Percentiles rank a stretch among this genome's conserved stretches.
Conservation (phyloP, 352 stramenopile genomes). For the Pythium insidiosum region DNA sequence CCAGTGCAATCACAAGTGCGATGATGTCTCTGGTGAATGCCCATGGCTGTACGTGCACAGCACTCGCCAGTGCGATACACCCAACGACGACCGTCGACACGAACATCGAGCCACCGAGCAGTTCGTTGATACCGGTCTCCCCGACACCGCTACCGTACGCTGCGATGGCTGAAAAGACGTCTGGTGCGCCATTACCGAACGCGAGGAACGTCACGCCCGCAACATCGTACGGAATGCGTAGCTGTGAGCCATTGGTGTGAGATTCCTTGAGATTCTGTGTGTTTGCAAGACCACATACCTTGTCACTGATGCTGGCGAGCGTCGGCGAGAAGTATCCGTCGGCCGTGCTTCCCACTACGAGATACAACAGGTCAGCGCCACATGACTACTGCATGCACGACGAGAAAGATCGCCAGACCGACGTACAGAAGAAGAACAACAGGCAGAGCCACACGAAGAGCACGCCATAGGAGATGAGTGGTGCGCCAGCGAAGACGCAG, state of each 20-base stretch:
- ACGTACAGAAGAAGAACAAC: slow-evolving; percentile 82
- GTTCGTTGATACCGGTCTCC: slow-evolving; percentile 85
- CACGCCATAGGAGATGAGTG: slow-evolving; percentile 38
- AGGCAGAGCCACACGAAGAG: slow-evolving; percentile 59
- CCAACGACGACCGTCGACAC: slow-evolving; percentile 92
- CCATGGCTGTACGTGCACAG: slow-evolving; percentile 52
- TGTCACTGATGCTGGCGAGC: slow-evolving; percentile 93
- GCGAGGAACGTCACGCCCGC: slow-evolving; percentile 96
- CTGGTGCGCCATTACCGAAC: slow-evolving; percentile 96
- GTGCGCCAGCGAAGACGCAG: slow-evolving; percentile 34
- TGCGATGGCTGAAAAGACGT: slow-evolving; percentile 92
- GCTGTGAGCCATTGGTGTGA: slow-evolving; percentile 25
- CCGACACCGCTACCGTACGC: slow-evolving; percentile 70
- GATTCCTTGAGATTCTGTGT: too few relatives aligned
- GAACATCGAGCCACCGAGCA: slow-evolving; percentile 95
- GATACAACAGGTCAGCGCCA: too few relatives aligned
- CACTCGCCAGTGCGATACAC: slow-evolving; percentile 67
- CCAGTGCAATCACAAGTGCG: slow-evolving; percentile 35
- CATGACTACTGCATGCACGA: too few relatives aligned
- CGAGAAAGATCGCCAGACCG: not conserved
- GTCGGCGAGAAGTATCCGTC: slow-evolving; percentile 97
- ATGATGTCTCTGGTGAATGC: slow-evolving; percentile 58
- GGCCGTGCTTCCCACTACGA: slow-evolving; percentile 91
- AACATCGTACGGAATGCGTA: slow-evolving; percentile 87
- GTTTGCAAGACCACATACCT: too few relatives aligned